Base-by-base conservation (phyloP, 306 rosid species). In the Abrus pulchellus region DNA sequence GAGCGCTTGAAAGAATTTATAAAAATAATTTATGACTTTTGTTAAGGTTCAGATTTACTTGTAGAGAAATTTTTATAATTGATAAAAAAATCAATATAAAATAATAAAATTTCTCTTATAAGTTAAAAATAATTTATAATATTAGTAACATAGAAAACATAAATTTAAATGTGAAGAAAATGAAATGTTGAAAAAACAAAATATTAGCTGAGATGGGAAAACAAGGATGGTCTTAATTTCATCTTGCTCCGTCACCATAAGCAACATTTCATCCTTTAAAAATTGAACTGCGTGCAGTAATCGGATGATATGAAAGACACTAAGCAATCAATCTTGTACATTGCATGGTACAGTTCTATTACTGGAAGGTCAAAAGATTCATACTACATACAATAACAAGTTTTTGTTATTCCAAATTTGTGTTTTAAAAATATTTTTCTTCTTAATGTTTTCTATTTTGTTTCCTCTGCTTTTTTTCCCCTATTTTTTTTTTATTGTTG, bases 171-270 rank as follows among this genome's bases (percentile, higher is more conserved):
- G 34, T 28, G 36, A 5, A 57, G 64, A 55, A 55, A 55, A 55
- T 55, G 62, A 55, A 5, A 53, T 53, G 20, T 20, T 20, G 20
- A 20, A 20, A 20, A 20, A 20, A 20, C 20, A 20, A 20, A 20
- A 55, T 12, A 7, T 14, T 52, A 52, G 29, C 41, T 78, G 68
- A 38, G 76, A 32, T 44, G 76, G 50, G n/a, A 14, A 27, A 4
- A 36, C 40, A 36, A 36, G 29, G 14, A n/a, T 13, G 57, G 57
- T 52, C 57, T 52, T 14, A 7, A 52, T 7, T 52, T 52, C 5
- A 41, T 43, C 57, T 65, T 66, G 41, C 28, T 8, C 57, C 28
- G 27, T 52, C 29, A 52, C 32, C 75, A 53, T 68, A 59, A 68
- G 9, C 3, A 68, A 55, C 61, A 20, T 66, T 33, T 45, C 61